Conservation (phyloP, 2,329 filamentous ascomycete species). For the Ophiostoma piceae region DNA sequence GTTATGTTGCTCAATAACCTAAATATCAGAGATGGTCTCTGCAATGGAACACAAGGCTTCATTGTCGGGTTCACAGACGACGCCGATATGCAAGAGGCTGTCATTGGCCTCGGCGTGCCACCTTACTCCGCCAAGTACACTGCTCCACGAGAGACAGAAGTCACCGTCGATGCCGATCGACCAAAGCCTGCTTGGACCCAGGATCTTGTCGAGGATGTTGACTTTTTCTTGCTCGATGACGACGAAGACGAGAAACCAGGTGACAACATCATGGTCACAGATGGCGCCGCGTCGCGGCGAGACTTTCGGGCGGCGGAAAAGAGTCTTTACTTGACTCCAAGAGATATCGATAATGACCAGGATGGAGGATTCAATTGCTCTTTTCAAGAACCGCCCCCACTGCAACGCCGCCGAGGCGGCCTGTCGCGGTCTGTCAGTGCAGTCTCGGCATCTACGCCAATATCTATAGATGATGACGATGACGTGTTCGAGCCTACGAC, state of each 20-base stretch:
- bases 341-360: not conserved
- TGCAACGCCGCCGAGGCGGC: not conserved
- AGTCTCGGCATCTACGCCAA: not conserved
- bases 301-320: not conserved
- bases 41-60: conserved; percentile 46
- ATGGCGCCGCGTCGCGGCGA: not conserved
- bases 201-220: not conserved
- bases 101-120: not conserved
- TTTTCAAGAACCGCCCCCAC: not conserved
- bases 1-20: conserved; percentile 51
- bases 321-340: not conserved
- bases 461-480: not conserved
- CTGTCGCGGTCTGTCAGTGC: not conserved
- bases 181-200: conserved; percentile 18
- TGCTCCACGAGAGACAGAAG: conserved; percentile 29
- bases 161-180: conserved; percentile 20
- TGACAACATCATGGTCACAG: not conserved
- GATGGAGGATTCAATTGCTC: not conserved
- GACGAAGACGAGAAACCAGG: not conserved
- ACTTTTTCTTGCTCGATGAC: not conserved
- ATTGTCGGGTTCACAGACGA: conserved; percentile 42
- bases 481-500: not conserved
- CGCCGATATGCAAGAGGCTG: not conserved
- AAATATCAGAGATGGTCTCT: conserved; percentile 38
- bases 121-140: not conserved